phyloP scores from a whole-genome alignment of 768 basidiomycete genomes.

The Psilocybe tampanensis region DNA sequence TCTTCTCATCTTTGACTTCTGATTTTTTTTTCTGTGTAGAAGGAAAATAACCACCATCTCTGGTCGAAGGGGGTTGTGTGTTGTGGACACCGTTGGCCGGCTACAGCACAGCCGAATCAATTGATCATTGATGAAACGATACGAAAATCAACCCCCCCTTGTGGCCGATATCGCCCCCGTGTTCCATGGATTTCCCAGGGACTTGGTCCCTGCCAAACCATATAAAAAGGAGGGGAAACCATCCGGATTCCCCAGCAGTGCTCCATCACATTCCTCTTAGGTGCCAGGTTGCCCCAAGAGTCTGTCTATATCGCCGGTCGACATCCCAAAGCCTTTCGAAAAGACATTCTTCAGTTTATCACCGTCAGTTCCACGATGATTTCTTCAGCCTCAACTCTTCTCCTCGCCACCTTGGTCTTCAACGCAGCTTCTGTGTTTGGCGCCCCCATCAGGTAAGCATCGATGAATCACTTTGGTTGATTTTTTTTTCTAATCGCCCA shows the following conservation, averaged over 20 bases:
- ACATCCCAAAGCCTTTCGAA: slow-evolving; percentile 36
- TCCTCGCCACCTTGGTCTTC: slow-evolving; percentile 41
- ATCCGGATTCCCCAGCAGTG: slow-evolving; percentile 42
- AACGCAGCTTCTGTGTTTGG: slow-evolving; percentile 37
- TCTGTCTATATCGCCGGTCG: slow-evolving; percentile 43
- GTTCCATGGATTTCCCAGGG: slow-evolving; percentile 29
- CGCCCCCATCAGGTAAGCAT: slow-evolving; percentile 41
- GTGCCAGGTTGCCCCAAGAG: slow-evolving; percentile 49
- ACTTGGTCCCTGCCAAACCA: slow-evolving; percentile 15
- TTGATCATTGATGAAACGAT: slow-evolving; percentile 23
- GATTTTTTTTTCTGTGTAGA: too few relatives aligned
- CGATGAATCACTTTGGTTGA: neutral
- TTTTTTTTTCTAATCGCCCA: neutral
- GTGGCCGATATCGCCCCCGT: slow-evolving; percentile 1
- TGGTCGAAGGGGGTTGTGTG: too few relatives aligned
- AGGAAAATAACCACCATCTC: too few relatives aligned
- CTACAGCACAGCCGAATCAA: slow-evolving; percentile 14
- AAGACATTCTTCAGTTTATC: slow-evolving; percentile 27
- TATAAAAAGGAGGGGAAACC: slow-evolving; percentile 34
- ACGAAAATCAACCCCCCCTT: neutral
- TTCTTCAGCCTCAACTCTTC: slow-evolving; percentile 36
- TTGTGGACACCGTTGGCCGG: neutral
- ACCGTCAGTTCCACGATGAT: slow-evolving; percentile 41
- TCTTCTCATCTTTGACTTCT: too few relatives aligned
- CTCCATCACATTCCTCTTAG: slow-evolving; percentile 42